Percentiles rank a stretch among this genome's conserved stretches.
Conservation (phyloP, 768 basidiomycete genomes). For the Russula dissimulans region DNA sequence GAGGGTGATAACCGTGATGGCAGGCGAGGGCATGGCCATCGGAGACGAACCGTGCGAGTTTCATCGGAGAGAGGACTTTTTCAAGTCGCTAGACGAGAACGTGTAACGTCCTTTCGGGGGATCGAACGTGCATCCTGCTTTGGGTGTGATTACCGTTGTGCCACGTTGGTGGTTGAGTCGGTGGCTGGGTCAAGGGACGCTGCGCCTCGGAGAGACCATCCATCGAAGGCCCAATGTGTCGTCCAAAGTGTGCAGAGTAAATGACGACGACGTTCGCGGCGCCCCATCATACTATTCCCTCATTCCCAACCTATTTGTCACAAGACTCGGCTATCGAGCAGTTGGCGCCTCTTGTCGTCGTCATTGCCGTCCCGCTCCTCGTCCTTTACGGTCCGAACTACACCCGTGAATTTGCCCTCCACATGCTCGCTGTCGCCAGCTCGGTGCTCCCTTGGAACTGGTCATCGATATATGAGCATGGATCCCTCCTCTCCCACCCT, state of each 20-base stretch:
- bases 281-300: background rate
- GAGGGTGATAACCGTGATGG: conserved; percentile 18
- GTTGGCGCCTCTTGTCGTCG: conserved; percentile 44
- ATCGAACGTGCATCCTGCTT: background rate
- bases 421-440: conserved; percentile 56
- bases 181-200: background rate
- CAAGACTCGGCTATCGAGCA: conserved; percentile 37
- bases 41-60: conserved; percentile 29
- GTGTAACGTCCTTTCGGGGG: background rate
- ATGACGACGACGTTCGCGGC: conserved; percentile 8
- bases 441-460: conserved; percentile 57
- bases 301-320: conserved; percentile 13
- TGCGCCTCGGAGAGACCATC: too few species aligned
- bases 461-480: conserved; percentile 24
- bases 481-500: conserved; percentile 29
- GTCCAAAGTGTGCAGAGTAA: conserved; percentile 2
- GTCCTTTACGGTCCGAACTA: conserved; percentile 27
- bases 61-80: conserved; percentile 16
- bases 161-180: background rate
- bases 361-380: conserved; percentile 37
- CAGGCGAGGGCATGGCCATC: conserved; percentile 29
- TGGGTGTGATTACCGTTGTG: background rate
- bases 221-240: background rate
- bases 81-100: background rate
- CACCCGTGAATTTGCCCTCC: conserved; percentile 24